Conservation (phyloP, 2,329 filamentous ascomycete species). For the Diplodia sapinea region DNA sequence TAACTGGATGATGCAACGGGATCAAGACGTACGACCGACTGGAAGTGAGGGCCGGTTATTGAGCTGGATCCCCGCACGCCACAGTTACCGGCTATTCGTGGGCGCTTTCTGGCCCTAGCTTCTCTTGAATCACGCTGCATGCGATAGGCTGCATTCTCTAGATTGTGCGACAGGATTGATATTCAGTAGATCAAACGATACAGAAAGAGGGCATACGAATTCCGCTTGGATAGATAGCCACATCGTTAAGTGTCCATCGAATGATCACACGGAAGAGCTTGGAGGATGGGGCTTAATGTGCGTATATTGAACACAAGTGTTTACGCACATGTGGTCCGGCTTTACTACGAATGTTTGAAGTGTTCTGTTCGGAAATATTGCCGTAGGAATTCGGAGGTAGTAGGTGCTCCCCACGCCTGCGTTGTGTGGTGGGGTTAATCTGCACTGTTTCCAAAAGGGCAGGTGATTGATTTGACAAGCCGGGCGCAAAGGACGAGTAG, state of each 20-base stretch:
- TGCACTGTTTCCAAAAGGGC: neutral
- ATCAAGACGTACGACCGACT: too few species aligned
- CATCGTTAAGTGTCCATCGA: slow-evolving; percentile 48
- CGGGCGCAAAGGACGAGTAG: neutral
- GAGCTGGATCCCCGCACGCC: slow-evolving; percentile 1
- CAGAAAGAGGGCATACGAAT: neutral
- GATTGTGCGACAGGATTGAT: neutral
- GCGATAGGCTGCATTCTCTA: neutral
- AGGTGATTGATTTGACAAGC: neutral
- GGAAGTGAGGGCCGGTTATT: neutral
- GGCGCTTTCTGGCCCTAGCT: slow-evolving; percentile 56
- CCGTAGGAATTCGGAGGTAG: neutral
- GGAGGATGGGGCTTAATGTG: slow-evolving; percentile 55
- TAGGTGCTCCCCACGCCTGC: neutral
- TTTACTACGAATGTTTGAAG: neutral
- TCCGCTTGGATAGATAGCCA: slow-evolving; percentile 40
- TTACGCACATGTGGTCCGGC: neutral
- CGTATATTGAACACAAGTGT: slow-evolving; percentile 36
- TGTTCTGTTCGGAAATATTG: neutral
- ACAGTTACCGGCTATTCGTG: neutral
- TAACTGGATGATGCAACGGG: too few species aligned
- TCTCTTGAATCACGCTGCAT: slow-evolving; percentile 40
- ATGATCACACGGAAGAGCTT: slow-evolving; percentile 52
- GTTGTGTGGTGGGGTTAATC: neutral
- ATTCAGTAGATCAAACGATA: neutral